Conservation (phyloP, 257 asterid genomes). For the Petrea volubilis region DNA sequence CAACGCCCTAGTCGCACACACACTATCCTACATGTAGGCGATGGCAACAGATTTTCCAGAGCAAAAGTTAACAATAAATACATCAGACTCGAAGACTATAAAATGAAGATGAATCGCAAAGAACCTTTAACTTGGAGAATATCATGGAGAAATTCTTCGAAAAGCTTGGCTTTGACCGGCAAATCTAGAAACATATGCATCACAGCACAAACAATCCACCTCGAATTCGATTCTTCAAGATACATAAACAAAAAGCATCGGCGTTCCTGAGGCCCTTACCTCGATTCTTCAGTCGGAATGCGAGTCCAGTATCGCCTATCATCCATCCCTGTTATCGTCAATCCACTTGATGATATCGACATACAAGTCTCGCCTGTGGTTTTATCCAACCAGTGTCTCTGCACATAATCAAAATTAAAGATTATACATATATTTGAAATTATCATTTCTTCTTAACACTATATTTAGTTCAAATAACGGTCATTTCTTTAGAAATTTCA, state of each 20-base stretch:
- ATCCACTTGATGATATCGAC: constrained; percentile 52
- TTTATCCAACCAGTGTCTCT: constrained; percentile 68
- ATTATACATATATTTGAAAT: neutral
- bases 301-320: constrained; percentile 73
- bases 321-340: constrained; percentile 66
- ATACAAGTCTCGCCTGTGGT: constrained; percentile 52
- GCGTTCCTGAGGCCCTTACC: constrained; percentile 37
- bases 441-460: neutral
- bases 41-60: neutral
- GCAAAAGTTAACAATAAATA: neutral
- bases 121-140: neutral
- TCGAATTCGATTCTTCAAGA: neutral
- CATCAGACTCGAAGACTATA: neutral
- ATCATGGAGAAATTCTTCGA: neutral
- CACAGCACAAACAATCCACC: constrained; percentile 6
- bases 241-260: neutral
- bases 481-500: neutral
- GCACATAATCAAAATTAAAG: constrained; percentile 34
- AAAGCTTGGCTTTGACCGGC: constrained; percentile 15
- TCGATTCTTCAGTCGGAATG: constrained; percentile 62
- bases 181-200: constrained; percentile 15
- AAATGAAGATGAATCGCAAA: neutral
- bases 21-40: too few relatives aligned
- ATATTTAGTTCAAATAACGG: neutral
- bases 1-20: too few relatives aligned